Percentiles rank a stretch among this genome's conserved stretches.
These are phyloP conservation scores for Leptographium procerum DNA, from an alignment of 2,329 filamentous ascomycete species.

Conservation along the genomic window DNA sequence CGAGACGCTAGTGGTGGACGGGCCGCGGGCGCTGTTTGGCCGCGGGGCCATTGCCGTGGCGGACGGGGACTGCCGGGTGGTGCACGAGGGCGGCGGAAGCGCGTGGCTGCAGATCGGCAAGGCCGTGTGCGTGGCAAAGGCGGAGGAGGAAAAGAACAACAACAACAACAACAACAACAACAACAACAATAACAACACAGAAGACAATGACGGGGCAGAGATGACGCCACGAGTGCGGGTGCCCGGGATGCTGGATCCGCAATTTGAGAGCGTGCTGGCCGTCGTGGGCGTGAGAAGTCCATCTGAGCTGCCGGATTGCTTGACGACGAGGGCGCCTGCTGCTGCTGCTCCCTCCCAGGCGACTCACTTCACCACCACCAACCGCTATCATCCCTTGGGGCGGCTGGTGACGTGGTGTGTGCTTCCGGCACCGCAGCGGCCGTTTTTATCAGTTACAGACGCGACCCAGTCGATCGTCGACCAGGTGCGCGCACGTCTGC, in stretches of 20 bases:
- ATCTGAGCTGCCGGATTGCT: background rate
- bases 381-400: no score
- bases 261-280: slow-evolving; percentile 36
- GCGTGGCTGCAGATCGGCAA: slow-evolving; percentile 55
- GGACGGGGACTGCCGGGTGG: slow-evolving; percentile 37
- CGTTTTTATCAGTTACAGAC: slow-evolving; percentile 28
- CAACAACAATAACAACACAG: slow-evolving; percentile 18
- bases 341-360: no score
- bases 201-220: no score
- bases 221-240: slow-evolving; percentile 29
- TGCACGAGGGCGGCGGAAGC: slow-evolving; percentile 64
- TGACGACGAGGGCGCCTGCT: background rate
- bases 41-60: slow-evolving; percentile 46
- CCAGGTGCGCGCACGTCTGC: slow-evolving; percentile 30
- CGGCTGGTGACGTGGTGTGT: no score
- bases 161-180: slow-evolving; percentile 22
- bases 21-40: slow-evolving; percentile 61
- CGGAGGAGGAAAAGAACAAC: slow-evolving; percentile 4
- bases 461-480: slow-evolving; percentile 38
- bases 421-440: slow-evolving; percentile 3
- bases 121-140: slow-evolving; percentile 38
- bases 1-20: slow-evolving; percentile 81
- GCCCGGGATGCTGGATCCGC: slow-evolving; percentile 56
- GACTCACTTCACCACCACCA: no score
- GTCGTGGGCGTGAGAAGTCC: background rate